Percentiles rank a stretch among this genome's conserved stretches.
phyloP scores from a whole-genome alignment of 2,329 filamentous ascomycete genomes.

The Colletotrichum sp. region DNA sequence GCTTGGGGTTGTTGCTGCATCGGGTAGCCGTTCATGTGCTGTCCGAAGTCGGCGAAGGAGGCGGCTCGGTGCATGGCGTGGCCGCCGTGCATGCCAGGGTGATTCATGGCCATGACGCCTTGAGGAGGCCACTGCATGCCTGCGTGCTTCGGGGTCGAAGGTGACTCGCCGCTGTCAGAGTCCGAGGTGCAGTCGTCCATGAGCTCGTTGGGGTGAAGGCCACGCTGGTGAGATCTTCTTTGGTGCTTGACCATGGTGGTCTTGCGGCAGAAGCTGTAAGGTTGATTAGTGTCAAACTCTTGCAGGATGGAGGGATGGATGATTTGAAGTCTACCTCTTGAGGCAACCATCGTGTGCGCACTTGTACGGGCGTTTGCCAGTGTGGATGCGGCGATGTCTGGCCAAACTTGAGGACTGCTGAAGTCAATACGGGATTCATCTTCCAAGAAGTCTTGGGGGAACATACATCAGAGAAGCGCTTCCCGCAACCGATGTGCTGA shows the following conservation, averaged over 20 bases:
- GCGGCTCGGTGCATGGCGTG: constrained; percentile 55
- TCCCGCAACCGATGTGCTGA: constrained; percentile 68
- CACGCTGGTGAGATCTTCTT: constrained; percentile 64
- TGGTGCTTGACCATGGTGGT: constrained; percentile 75
- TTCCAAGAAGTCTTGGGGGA: neutral
- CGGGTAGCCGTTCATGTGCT: constrained; percentile 50
- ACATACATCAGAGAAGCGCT: constrained; percentile 72
- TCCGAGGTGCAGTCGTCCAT: constrained; percentile 61
- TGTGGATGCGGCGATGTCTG: constrained; percentile 69
- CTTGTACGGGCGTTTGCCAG: constrained; percentile 69
- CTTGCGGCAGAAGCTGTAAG: constrained; percentile 70
- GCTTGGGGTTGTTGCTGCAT: constrained; percentile 40
- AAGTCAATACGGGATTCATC: constrained; percentile 31
- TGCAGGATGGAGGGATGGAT: neutral
- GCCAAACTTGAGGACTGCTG: constrained; percentile 68
- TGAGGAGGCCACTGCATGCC: constrained; percentile 57
- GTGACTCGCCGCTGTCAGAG: constrained; percentile 63
- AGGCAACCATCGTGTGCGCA: constrained; percentile 66
- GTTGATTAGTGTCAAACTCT: constrained; percentile 21
- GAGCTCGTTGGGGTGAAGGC: constrained; percentile 58
- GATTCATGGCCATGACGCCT: constrained; percentile 42
- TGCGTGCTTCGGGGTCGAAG: constrained; percentile 61
- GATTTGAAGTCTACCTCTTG: constrained; percentile 55
- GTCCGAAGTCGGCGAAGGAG: constrained; percentile 60
- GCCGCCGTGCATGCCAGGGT: constrained; percentile 38